phyloP scores from a whole-genome alignment of 1,284 basidiomycete species.

The Ustilago vetiveriae region DNA sequence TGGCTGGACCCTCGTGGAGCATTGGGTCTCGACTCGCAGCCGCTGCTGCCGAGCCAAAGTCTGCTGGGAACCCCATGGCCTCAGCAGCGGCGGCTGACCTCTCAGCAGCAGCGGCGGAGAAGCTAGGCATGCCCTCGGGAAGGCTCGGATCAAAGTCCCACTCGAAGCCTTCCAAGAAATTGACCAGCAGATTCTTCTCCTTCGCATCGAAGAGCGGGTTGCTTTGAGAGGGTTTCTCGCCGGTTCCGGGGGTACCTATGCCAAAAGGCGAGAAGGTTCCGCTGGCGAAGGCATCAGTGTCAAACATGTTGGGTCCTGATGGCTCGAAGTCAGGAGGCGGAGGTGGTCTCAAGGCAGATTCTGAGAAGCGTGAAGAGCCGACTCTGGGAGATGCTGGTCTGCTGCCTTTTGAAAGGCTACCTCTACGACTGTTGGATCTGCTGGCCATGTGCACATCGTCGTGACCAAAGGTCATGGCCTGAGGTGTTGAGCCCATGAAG shows the following conservation, averaged over 20 bases:
- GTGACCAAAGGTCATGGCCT: slow-evolving; percentile 22
- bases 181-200: slow-evolving; percentile 52
- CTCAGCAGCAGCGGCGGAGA: slow-evolving; percentile 54
- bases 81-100: slow-evolving; percentile 37
- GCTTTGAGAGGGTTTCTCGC: slow-evolving; percentile 19
- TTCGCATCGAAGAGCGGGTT: slow-evolving; percentile 52
- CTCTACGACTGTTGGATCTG: slow-evolving; percentile 40
- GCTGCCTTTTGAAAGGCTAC: slow-evolving; percentile 48
- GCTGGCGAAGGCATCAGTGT: slow-evolving; percentile 26
- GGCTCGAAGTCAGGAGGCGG: slow-evolving; percentile 53
- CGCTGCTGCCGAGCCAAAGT: slow-evolving; percentile 23
- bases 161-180: slow-evolving; percentile 60
- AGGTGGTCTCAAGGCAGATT: slow-evolving; percentile 41
- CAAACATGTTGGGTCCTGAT: slow-evolving; percentile 39
- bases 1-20: slow-evolving; percentile 27
- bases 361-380: slow-evolving; percentile 39
- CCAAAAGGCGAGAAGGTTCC: slow-evolving; percentile 37
- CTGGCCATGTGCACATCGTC: slow-evolving; percentile 49
- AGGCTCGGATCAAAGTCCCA: slow-evolving; percentile 61
- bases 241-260: slow-evolving; percentile 26
- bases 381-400: slow-evolving; percentile 38
- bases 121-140: slow-evolving; percentile 59
- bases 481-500: slow-evolving; percentile 41
- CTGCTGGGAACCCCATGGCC: slow-evolving; percentile 32
- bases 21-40: slow-evolving; percentile 23